Conservation (phyloP, 2,329 filamentous ascomycete species). For the Exophiala dermatitidis region DNA sequence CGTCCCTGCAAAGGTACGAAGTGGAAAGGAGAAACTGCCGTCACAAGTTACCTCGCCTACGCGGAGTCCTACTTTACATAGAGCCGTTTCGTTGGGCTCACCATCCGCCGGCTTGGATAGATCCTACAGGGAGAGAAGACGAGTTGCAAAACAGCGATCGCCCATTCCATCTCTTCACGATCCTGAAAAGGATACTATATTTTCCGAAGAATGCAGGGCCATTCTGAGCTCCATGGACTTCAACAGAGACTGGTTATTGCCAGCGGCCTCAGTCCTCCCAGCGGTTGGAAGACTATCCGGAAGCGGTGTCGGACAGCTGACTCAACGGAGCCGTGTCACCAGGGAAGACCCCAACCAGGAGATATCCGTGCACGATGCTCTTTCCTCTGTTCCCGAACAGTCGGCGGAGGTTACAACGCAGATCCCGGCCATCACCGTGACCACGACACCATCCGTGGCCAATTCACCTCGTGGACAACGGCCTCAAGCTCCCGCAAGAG, state of each 20-base stretch:
- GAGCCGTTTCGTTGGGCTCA: background rate
- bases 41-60: background rate
- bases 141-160: constrained; percentile 1
- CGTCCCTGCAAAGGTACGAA: background rate
- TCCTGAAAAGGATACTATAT: constrained; percentile 16
- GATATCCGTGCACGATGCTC: constrained; percentile 4
- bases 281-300: background rate
- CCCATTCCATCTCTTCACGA: constrained; percentile 19
- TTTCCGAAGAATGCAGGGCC: constrained; percentile 17
- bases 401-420: too few relatives aligned
- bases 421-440: constrained; percentile 1
- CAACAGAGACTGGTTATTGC: constrained; percentile 14
- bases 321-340: background rate
- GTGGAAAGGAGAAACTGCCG: background rate
- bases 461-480: background rate
- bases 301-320: background rate
- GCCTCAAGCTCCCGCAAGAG: constrained; percentile 1
- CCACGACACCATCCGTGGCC: background rate
- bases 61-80: background rate
- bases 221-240: constrained; percentile 16
- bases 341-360: background rate
- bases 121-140: background rate
- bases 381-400: background rate
- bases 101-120: background rate
- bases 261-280: constrained; percentile 3